Evolutionary conservation across 2,329 filamentous ascomycete genomes (phyloP), one percentile per base, ranked within the genome.

Genomic region (Sphaerulina musiva): DNA sequence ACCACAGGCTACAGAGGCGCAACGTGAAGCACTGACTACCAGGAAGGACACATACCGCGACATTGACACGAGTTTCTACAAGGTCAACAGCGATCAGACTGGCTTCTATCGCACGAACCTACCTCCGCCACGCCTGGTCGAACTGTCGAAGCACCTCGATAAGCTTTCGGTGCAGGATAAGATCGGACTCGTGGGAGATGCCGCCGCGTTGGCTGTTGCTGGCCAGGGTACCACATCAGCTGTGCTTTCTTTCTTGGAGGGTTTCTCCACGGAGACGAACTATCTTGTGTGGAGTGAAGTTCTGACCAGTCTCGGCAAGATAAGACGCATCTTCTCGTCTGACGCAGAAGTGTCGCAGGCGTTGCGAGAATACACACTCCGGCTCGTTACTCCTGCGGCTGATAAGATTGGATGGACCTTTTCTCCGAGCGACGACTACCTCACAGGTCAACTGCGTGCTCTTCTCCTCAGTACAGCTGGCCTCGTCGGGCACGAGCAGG

Each of bases 21-120:
- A 85, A 54, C 76, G 80, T 17, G 76, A 85, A 38, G 84, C 88
- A 48, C 76, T 98, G 43, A 87, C 84, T 0, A 76, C 80, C 53
- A 96, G 89, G 74, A 80, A 87, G 63, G 84, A 89, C 52, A 90
- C 83, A 10, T 81, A 97, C 54, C 78, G 80, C 46, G 84, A 86
- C 56, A 76, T 95, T 54, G 82, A 89, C 61, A 80, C 85, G 44
- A 80, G 82, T 39, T 96, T 95, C 71, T 98, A 97, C 76, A 95
- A 95, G 75, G 78, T 98, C 65, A 98, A 98, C 76, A 84, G 85
- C 57, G 83, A 92, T 52, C 87, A 92, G 55, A 90, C 85, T 48
- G 92, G 90, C 26, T 96, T 87, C 73, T 97, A 95, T 74, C 83
- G 91, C 57, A 93, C 92, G 46, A 95, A 95, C 73, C 95, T 97